A percentile compares a stretch with the other conserved stretches of the same genome.
These are phyloP conservation scores for Teunomyces barrocoloradensis DNA, from an alignment of 805 yeast genomes.

Conservation along the genomic window DNA sequence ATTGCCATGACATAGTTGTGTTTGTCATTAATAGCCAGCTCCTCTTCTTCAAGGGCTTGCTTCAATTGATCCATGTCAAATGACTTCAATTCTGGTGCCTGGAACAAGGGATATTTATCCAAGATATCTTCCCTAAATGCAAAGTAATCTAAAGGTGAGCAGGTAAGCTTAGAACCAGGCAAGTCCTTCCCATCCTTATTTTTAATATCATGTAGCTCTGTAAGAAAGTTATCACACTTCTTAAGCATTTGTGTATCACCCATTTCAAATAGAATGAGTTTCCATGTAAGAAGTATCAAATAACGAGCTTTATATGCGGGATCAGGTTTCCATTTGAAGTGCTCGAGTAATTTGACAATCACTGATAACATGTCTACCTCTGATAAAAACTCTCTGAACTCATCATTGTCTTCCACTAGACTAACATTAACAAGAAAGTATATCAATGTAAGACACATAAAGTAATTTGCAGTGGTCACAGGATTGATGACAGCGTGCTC, in stretches of 20 bases:
- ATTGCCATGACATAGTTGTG: constrained; percentile 38
- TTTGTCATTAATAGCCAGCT: constrained; percentile 18
- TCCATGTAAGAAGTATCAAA: constrained; percentile 52
- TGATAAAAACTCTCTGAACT: constrained; percentile 19
- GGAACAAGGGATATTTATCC: constrained; percentile 71
- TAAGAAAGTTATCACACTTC: constrained; percentile 46
- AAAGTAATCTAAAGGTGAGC: constrained; percentile 84
- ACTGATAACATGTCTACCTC: constrained; percentile 40
- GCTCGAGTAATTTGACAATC: constrained; percentile 53
- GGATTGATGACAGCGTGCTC: background rate
- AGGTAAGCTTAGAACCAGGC: constrained; percentile 34
- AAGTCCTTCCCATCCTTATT: constrained; percentile 20
- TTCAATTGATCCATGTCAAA: constrained; percentile 17
- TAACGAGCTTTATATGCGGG: constrained; percentile 50
- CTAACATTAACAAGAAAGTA: constrained; percentile 32
- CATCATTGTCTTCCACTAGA: constrained; percentile 10
- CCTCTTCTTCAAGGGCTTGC: constrained; percentile 29
- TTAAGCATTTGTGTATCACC: constrained; percentile 50
- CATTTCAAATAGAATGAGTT: constrained; percentile 54
- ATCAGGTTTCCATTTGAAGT: constrained; percentile 60
- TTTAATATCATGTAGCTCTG: constrained; percentile 36
- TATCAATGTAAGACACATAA: constrained; percentile 31
- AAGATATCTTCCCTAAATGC: constrained; percentile 72
- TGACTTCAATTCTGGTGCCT: constrained; percentile 39
- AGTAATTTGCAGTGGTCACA: constrained; percentile 12